Evolutionary conservation across 768 basidiomycete species (phyloP).

Genomic region (Piloderma croceum): DNA sequence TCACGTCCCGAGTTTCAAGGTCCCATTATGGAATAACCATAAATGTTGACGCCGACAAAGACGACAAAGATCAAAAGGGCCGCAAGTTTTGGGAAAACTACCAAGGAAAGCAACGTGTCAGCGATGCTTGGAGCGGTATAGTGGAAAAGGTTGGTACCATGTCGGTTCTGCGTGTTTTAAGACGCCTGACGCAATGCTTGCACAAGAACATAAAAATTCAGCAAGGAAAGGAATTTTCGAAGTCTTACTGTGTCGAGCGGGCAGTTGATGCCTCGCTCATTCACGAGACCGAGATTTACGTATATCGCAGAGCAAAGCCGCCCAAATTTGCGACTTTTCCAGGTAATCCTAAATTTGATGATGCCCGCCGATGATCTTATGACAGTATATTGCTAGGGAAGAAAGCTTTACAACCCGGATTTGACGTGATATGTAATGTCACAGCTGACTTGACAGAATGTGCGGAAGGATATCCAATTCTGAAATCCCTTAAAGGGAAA

Average conservation of each 20-base stretch:
- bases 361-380: background rate
- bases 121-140: conserved; percentile 16
- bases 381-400: conserved; percentile 1
- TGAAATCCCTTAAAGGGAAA: background rate
- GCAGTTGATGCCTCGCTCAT: background rate
- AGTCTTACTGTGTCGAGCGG: background rate
- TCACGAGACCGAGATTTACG: conserved; percentile 5
- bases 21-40: conserved; percentile 21
- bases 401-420: conserved; percentile 11
- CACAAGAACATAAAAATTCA: background rate
- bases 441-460: conserved; percentile 6
- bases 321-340: conserved; percentile 11
- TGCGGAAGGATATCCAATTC: conserved; percentile 1
- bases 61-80: conserved; percentile 10
- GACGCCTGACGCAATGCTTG: background rate
- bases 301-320: conserved; percentile 9
- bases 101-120: conserved; percentile 7
- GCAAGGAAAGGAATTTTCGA: background rate
- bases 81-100: conserved; percentile 5
- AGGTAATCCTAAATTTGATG: background rate
- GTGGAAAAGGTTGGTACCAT: conserved; percentile 17
- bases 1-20: conserved; percentile 19
- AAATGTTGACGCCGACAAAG: conserved; percentile 3
- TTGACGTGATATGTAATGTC: conserved; percentile 12
- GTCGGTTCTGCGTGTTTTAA: background rate